Base-by-base conservation (phyloP, 2,329 filamentous ascomycete species). In the Clonostachys byssicola region DNA sequence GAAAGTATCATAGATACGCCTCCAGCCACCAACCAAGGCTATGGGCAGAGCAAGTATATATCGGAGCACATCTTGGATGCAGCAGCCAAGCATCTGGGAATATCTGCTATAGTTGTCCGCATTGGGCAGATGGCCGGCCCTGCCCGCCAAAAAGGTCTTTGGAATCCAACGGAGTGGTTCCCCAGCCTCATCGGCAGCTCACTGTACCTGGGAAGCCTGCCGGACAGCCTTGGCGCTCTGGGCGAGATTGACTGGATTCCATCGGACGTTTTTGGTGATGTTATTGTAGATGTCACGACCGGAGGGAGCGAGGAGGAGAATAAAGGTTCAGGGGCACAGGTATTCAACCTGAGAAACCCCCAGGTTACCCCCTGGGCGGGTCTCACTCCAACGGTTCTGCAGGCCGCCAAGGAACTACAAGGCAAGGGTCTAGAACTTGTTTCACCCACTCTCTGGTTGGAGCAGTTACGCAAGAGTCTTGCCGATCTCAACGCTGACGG, bases 111-210 rank as follows among this genome's bases (percentile, higher is more conserved):
- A 5, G 55, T 70, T 12, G 60, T 74, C 35, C 70, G 75, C 2
- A 67, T 76, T 1, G 75, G 73, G 1, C 76, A 78, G 56, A 68
- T 78, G 40, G 71, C 60, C 2, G 73, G 73, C 0, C 69, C 74
- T 0, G 56, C 59, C 18, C 55, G 53, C 17, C 58, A 63, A 14
- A 56, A 59, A 9, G 79, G 78, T 0, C 52, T 55, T 23, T 85
- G 81, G 81, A 81, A 78, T 50, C 63, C 60, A 16, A 68, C 76
- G 9, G 81, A 85, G 51, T 83, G 78, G 74, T 57, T 84, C 3
- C 81, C 81, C 0, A 70, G 64, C 30, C 62, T 75, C 35, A 58
- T 75, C 14, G 65, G 68, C 1, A 78, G 74, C 42, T 80, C 75
- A 0, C 58, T 73, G 13, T 60, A 72, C 43, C 60, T 83, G 1